These are phyloP conservation scores for Blastomyces parvus DNA, from an alignment of 2,329 filamentous ascomycete genomes.

Conservation along the genomic window DNA sequence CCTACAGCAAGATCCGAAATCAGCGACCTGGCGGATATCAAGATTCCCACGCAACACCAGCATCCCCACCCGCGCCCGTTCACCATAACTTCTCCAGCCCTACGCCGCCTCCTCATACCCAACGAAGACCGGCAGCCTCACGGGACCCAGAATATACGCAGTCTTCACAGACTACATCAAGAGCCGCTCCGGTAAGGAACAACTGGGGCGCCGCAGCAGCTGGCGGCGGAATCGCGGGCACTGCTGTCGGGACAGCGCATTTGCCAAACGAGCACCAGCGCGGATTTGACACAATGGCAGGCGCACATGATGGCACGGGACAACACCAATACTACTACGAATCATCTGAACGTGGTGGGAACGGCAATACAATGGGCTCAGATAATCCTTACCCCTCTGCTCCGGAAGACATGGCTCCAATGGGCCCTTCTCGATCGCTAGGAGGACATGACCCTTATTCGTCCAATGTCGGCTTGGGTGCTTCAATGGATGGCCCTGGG, in stretches of 20 bases:
- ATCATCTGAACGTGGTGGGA: slow-evolving; percentile 28
- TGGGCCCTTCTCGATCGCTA: slow-evolving; percentile 15
- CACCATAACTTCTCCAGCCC: slow-evolving; percentile 14
- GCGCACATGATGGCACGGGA: slow-evolving; percentile 21
- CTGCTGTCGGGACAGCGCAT: slow-evolving; percentile 58
- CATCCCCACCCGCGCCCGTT: slow-evolving; percentile 16
- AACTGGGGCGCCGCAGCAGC: slow-evolving; percentile 55
- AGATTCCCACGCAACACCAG: not conserved
- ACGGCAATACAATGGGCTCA: slow-evolving; percentile 28
- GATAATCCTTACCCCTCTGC: slow-evolving; percentile 32
- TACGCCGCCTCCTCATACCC: slow-evolving; percentile 12
- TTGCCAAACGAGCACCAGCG: slow-evolving; percentile 52
- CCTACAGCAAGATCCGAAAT: slow-evolving; percentile 14
- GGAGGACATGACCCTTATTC: slow-evolving; percentile 33
- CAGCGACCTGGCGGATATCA: slow-evolving; percentile 12
- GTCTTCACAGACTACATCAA: slow-evolving; percentile 28
- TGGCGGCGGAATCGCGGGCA: slow-evolving; percentile 52
- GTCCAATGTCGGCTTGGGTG: slow-evolving; percentile 30
- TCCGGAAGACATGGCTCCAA: slow-evolving; percentile 13
- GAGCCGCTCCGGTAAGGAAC: slow-evolving; percentile 53
- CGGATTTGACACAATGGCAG: slow-evolving; percentile 53
- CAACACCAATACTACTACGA: slow-evolving; percentile 18
- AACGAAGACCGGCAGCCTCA: slow-evolving; percentile 7
- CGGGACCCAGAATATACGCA: slow-evolving; percentile 21
- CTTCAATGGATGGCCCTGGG: slow-evolving; percentile 26